Evolutionary conservation across 2,329 filamentous ascomycete genomes (phyloP).

Genomic region (Fonsecaea pedrosoi): DNA sequence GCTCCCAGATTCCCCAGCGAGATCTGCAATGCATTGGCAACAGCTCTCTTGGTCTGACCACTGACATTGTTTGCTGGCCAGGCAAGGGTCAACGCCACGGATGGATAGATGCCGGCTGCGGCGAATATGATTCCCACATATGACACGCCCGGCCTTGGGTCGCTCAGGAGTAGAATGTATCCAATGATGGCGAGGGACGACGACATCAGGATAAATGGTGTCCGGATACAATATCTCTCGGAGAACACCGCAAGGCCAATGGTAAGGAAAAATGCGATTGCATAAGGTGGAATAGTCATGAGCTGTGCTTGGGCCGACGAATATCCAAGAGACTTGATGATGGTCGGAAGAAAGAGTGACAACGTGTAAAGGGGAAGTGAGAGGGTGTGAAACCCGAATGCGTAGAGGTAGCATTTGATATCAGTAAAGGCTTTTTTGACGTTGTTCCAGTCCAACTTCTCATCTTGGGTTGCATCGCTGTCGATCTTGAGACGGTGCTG

Average conservation of each 20-base stretch:
- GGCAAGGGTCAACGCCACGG: constrained; percentile 61
- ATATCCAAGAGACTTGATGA: constrained; percentile 53
- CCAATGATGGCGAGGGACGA: constrained; percentile 65
- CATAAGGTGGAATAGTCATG: constrained; percentile 69
- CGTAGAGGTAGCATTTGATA: constrained; percentile 75
- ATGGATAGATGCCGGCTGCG: constrained; percentile 71
- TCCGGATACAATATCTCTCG: constrained; percentile 64
- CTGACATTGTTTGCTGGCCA: constrained; percentile 77
- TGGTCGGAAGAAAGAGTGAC: constrained; percentile 51
- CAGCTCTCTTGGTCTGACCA: constrained; percentile 72
- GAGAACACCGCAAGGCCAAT: constrained; percentile 65
- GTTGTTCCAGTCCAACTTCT: constrained; percentile 71
- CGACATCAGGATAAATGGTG: constrained; percentile 68
- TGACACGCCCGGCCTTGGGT: constrained; percentile 61
- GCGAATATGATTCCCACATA: constrained; percentile 69
- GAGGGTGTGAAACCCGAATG: constrained; percentile 74
- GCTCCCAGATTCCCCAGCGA: constrained; percentile 70
- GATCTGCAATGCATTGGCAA: constrained; percentile 74
- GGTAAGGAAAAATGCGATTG: constrained; percentile 67
- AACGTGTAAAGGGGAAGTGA: constrained; percentile 62
- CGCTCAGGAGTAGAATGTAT: constrained; percentile 66
- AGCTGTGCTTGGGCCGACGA: constrained; percentile 55
- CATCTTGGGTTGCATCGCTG: constrained; percentile 71
- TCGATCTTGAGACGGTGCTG: constrained; percentile 69
- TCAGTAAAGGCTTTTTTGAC: constrained; percentile 70